These are phyloP conservation scores for Trametes villosa DNA, from an alignment of 768 basidiomycete species.

Conservation along the genomic window DNA sequence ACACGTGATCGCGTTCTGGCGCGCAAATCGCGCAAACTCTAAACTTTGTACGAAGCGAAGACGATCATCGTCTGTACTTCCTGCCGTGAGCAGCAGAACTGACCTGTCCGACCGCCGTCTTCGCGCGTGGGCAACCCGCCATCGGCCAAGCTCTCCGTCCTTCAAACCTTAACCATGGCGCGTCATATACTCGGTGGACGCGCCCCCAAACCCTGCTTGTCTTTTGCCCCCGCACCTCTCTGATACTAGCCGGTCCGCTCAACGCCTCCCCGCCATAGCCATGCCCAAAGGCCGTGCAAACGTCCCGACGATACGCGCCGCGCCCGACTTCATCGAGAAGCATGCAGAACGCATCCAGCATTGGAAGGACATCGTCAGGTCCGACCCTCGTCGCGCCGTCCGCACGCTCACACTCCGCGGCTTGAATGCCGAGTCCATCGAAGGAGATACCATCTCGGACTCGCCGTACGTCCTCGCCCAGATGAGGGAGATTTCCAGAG, in stretches of 20 bases:
- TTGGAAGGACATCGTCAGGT: not conserved
- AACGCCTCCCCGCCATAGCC: not conserved
- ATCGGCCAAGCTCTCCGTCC: too few species aligned
- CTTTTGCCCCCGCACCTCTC: not conserved
- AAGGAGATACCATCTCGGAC: not conserved
- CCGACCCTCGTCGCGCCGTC: slow-evolving; percentile 2
- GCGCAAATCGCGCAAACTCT: too few species aligned
- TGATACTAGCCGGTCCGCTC: not conserved
- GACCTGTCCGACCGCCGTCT: too few species aligned
- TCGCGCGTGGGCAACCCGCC: too few species aligned
- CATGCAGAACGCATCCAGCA: not conserved
- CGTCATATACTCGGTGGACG: too few species aligned
- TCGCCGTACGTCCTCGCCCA: not conserved
- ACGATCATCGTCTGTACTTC: too few species aligned
- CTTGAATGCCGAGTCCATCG: not conserved
- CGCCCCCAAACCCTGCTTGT: too few species aligned
- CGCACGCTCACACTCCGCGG: not conserved
- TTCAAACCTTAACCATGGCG: too few species aligned
- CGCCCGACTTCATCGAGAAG: not conserved
- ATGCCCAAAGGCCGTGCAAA: not conserved
- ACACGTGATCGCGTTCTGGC: not conserved
- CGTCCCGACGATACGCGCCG: not conserved
- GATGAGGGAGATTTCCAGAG: not conserved
- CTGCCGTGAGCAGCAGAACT: too few species aligned
- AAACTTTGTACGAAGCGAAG: too few species aligned